These are phyloP conservation scores for Ascochyta rabiei DNA, from an alignment of 2,329 filamentous ascomycete genomes.

Conservation along the genomic window DNA sequence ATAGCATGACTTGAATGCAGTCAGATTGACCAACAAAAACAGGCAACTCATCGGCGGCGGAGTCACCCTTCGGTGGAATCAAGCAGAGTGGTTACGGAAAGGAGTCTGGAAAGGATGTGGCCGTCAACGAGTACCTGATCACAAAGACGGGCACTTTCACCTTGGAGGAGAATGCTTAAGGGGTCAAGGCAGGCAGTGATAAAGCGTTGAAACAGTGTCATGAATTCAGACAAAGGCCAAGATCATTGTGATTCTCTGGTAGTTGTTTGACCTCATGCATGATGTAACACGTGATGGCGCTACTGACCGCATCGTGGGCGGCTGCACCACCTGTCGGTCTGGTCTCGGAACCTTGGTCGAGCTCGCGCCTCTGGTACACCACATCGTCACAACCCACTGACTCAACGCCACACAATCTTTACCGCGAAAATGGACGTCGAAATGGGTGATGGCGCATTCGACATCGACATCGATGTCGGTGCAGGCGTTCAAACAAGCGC, in stretches of 20 bases:
- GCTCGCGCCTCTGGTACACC: constrained; percentile 19
- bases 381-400: constrained; percentile 15
- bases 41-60: constrained; percentile 69
- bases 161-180: constrained; percentile 49
- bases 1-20: neutral
- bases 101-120: constrained; percentile 70
- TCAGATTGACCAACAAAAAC: constrained; percentile 12
- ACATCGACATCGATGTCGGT: constrained; percentile 46
- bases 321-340: constrained; percentile 4
- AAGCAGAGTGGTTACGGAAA: constrained; percentile 73
- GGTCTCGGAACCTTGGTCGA: neutral
- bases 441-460: constrained; percentile 45
- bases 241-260: neutral
- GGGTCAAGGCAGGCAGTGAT: neutral
- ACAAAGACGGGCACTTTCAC: constrained; percentile 71
- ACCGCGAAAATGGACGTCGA: constrained; percentile 40
- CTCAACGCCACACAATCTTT: constrained; percentile 3
- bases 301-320: constrained; percentile 4
- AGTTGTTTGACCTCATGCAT: neutral
- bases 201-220: neutral
- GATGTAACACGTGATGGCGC: constrained; percentile 8
- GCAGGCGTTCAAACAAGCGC: constrained; percentile 25
- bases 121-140: constrained; percentile 66
- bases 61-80: constrained; percentile 71
- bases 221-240: neutral